Base-by-base conservation (phyloP, 306 rosid species). In the Luffa aegyptiaca region DNA sequence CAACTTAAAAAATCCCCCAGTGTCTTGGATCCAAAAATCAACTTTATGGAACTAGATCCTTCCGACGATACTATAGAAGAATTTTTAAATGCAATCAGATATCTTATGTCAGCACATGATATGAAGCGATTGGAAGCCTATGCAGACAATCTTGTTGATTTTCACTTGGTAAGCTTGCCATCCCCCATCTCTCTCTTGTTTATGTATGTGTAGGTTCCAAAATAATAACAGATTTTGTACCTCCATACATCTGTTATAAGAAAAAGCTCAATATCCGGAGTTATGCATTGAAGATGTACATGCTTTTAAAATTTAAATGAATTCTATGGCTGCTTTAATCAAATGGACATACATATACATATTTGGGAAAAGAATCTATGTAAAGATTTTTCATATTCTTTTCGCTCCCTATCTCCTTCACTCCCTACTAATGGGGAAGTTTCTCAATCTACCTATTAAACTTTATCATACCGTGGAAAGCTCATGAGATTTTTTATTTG, bases 81-180 rank as follows among this genome's bases (percentile, higher is more conserved):
- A 76, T 71, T 59, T 76, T 78, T 91, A 82, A 87, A 81, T 73
- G 84, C 98, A 8, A 84, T 89, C 80, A 88, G 82, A 55, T 88
- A 86, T 69, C 49, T 90, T 64, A 79, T 92, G 49, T 90, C 97
- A 9, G 88, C 92, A 63, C 92, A 91, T 85, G 97, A 95, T 87
- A 87, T 95, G 97, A 91, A 92, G 93, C 92, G 96, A 56, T 84
- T 95, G 61, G 97, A 93, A 82, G 98, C 97, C 73, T 92, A 95
- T 87, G 86, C 92, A 58, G 83, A 85, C 88, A 87, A 88, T 83
- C 96, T 88, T 76, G 92, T 86, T 61, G 98, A 93, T 87, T 92
- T 90, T 69, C 96, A 86, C 83, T 80, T 89, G 97, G 98, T 95
- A 89, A 88, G 94, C 83, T 86, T 78, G 71, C 56, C 62, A 74